Conservation (phyloP, 768 basidiomycete genomes). For the Collybia sordida region DNA sequence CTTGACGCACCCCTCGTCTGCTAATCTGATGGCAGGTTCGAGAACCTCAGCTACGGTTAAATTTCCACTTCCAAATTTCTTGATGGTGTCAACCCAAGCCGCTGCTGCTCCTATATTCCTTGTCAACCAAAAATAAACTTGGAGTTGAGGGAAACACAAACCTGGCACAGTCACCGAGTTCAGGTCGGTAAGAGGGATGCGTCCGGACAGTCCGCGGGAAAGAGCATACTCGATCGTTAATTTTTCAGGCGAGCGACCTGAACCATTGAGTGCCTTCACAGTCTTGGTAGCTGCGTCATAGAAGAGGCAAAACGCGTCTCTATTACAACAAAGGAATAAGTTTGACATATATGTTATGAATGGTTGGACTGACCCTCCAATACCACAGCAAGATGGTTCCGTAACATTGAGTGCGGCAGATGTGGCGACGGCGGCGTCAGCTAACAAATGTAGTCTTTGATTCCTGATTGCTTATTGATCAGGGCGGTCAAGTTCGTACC, state of each 20-base stretch:
- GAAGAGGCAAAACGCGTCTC: conserved; percentile 92
- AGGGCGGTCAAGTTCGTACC: conserved; percentile 39
- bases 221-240: conserved; percentile 74
- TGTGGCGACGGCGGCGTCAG: conserved; percentile 92
- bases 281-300: conserved; percentile 81
- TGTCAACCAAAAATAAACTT: conserved; percentile 3
- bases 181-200: conserved; percentile 78
- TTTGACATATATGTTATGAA: conserved; percentile 11
- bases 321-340: conserved; percentile 22
- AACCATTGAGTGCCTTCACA: conserved; percentile 90
- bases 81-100: conserved; percentile 91
- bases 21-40: conserved; percentile 86
- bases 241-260: conserved; percentile 81
- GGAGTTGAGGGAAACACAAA: conserved; percentile 16
- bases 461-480: too few species aligned
- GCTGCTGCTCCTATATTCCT: conserved; percentile 74
- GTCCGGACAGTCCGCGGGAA: conserved; percentile 64
- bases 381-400: conserved; percentile 87
- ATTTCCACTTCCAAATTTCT: conserved; percentile 77
- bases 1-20: conserved; percentile 76
- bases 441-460: conserved; percentile 33
- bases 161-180: conserved; percentile 94
- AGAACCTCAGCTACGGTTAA: conserved; percentile 66
- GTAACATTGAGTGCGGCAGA: conserved; percentile 92
- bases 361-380: conserved; percentile 67